Conservation (phyloP, 768 basidiomycete species). For the Tulasnella calospora region DNA sequence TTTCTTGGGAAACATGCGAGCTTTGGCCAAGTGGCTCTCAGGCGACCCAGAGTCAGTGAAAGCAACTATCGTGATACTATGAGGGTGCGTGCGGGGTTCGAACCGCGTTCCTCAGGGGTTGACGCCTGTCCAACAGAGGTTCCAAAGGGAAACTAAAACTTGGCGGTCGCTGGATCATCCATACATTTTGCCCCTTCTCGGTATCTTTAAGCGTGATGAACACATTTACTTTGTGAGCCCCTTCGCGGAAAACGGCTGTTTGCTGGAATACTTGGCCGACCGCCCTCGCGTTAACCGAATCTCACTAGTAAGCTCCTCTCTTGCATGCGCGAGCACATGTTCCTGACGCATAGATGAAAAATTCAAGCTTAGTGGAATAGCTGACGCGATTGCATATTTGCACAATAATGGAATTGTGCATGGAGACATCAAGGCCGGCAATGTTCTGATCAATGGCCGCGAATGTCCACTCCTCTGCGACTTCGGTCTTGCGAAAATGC, state of each 20-base stretch:
- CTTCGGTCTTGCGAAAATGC: background rate
- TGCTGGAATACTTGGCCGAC: background rate
- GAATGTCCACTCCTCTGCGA: background rate
- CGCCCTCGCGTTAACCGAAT: background rate
- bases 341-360: background rate
- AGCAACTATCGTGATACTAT: too few relatives aligned
- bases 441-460: background rate
- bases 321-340: background rate
- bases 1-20: too few relatives aligned
- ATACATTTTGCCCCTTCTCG: background rate
- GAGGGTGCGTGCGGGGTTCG: too few relatives aligned
- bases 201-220: background rate
- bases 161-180: background rate
- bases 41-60: too few relatives aligned
- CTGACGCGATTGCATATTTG: background rate
- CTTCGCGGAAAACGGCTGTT: background rate
- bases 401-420: background rate
- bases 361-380: background rate
- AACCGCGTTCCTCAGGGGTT: too few relatives aligned
- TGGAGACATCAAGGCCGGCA: background rate
- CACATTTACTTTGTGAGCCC: background rate
- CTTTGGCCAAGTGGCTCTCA: too few relatives aligned
- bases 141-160: too few relatives aligned
- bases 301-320: background rate
- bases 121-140: too few relatives aligned